A percentile compares a stretch with the other conserved stretches of the same genome.
Evolutionary conservation across 2,329 filamentous ascomycete species (phyloP).

Genomic region (Fusarium hainanense): DNA sequence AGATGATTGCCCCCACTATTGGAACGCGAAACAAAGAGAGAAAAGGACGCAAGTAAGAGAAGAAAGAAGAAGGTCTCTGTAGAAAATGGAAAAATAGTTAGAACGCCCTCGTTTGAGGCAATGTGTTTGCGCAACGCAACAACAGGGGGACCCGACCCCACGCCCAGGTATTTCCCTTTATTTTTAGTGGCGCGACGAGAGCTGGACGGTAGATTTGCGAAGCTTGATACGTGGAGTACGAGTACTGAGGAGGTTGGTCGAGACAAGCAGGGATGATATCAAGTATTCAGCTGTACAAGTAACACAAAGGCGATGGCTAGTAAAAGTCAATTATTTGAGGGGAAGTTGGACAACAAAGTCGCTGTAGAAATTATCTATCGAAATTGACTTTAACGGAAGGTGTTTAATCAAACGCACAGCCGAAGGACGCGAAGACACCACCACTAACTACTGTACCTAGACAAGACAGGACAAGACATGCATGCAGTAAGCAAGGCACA

Average conservation of each 20-base stretch:
- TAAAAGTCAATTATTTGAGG: constrained; percentile 3
- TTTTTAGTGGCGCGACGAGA: constrained; percentile 36
- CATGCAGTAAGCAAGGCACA: constrained; percentile 3
- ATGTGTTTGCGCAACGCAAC: constrained; percentile 27
- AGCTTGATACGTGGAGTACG: constrained; percentile 19
- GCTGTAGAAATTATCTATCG: constrained; percentile 5
- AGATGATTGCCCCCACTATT: constrained; percentile 10
- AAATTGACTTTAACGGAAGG: constrained; percentile 5
- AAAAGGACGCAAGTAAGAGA: neutral
- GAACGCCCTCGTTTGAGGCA: constrained; percentile 27
- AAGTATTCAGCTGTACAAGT: neutral
- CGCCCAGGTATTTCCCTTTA: constrained; percentile 25
- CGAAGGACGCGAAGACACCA: constrained; percentile 4
- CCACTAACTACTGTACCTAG: neutral
- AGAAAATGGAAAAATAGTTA: constrained; percentile 7
- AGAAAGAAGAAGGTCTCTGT: neutral
- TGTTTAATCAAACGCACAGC: constrained; percentile 14
- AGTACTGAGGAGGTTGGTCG: constrained; percentile 22
- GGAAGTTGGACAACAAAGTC: constrained; percentile 10
- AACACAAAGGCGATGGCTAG: neutral
- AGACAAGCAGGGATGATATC: constrained; percentile 20
- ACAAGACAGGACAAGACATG: neutral
- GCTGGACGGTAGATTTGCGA: constrained; percentile 13
- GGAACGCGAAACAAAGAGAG: constrained; percentile 1
- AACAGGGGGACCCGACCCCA: constrained; percentile 31